Evolutionary conservation across 2,329 filamentous ascomycete species (phyloP), one percentile per base, ranked within the genome.

Genomic region (Chalaropsis thielavioides): DNA sequence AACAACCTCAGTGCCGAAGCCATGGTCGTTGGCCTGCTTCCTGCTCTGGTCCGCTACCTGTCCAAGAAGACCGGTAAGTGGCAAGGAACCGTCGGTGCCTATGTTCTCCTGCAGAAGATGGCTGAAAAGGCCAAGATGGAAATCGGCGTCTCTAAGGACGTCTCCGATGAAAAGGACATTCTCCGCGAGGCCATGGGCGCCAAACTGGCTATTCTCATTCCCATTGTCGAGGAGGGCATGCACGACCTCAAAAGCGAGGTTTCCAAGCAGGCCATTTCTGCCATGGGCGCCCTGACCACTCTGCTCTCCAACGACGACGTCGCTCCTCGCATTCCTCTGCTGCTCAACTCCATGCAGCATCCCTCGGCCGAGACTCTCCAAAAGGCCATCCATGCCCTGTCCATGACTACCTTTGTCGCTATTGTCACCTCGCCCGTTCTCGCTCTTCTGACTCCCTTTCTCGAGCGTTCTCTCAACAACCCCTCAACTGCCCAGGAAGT

Each of bases 291-390:
- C 43, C 81, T 99, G 64, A 95, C 91, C 2, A 88, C 87, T 8
- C 84, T 99, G 17, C 83, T 99, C 60, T 91, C 91, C 73, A 99
- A 99, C 80, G 94, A 99, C 78, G 94, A 99, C 75, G 92, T 99
- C 64, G 87, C 88, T 27, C 92, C 92, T 59, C 85, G 91, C 71
- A 92, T 99, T 71, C 91, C 92, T 6, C 84, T 97, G 2, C 82
- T 99, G 61, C 86, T 99, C 75, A 90, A 95, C 74, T 89, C 90
- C 61, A 96, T 99, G 87, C 90, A 96, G 74, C 86, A 96, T 71
- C 94, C 94, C 5, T 96, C 90, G 11, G 81, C 89, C 15, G 85
- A 95, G 75, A 90, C 88, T 35, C 82, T 95, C 65, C 90, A 96
- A 74, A 96, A 96, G 79, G 92, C 94, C 40, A 97, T 99, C 69